These are phyloP conservation scores for Aleurites moluccanus DNA, from an alignment of 441 rosid species.

Conservation along the genomic window DNA sequence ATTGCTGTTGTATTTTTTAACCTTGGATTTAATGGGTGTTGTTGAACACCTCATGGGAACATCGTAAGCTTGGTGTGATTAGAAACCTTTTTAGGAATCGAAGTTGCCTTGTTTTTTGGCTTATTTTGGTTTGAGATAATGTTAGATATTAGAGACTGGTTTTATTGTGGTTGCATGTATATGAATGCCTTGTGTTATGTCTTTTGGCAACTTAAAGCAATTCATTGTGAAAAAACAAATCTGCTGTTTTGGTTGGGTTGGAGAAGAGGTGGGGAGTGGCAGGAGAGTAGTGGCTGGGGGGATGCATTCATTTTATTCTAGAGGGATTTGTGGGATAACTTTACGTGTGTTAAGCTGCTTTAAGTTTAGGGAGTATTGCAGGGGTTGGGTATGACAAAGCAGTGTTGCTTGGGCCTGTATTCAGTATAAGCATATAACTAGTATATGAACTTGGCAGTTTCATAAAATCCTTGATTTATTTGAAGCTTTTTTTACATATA, in stretches of 20 bases:
- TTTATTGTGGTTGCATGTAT: neutral
- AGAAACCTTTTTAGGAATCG: neutral
- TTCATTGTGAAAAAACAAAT: no score
- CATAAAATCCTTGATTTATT: neutral
- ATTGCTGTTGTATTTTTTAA: neutral
- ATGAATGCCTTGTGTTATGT: neutral
- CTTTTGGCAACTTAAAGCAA: neutral
- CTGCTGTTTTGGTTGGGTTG: no score
- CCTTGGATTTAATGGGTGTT: neutral
- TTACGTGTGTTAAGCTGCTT: neutral
- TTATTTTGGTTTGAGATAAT: neutral
- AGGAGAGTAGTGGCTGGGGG: neutral
- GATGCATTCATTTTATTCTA: neutral
- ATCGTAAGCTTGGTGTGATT: neutral
- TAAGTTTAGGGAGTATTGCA: neutral
- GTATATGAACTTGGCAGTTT: neutral
- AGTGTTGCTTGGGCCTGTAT: neutral
- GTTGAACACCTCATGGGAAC: neutral
- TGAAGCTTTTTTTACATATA: neutral
- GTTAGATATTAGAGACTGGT: neutral
- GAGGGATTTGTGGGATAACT: neutral
- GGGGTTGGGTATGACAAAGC: neutral
- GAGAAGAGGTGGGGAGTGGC: no score
- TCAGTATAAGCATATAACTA: neutral
- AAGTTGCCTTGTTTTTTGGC: neutral